A percentile compares a stretch with the other conserved stretches of the same genome.
Conservation (phyloP, 202 grass and related monocot genomes). For the Setaria italica region DNA sequence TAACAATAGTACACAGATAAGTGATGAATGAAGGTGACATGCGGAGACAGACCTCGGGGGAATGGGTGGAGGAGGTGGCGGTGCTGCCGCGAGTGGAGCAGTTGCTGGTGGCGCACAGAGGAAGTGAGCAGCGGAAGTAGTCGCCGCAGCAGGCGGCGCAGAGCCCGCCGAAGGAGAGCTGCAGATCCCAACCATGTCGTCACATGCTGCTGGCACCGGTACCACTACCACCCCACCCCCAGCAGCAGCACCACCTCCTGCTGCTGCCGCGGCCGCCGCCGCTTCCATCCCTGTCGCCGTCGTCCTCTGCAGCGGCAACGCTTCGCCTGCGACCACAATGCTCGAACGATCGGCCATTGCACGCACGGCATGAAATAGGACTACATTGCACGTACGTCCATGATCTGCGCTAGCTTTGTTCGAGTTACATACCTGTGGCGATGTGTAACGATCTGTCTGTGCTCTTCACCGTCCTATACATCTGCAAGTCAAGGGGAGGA, state of each 20-base stretch:
- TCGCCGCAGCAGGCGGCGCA: slow-evolving; percentile 42
- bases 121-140: slow-evolving; percentile 54
- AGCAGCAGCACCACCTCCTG: neutral
- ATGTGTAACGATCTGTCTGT: slow-evolving; percentile 67
- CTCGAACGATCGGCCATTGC: neutral
- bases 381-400: neutral
- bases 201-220: slow-evolving; percentile 35
- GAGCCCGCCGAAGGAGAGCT: slow-evolving; percentile 37
- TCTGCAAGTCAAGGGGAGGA: slow-evolving; percentile 55
- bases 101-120: slow-evolving; percentile 54
- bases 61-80: slow-evolving; percentile 52
- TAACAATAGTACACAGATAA: neutral
- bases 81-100: slow-evolving; percentile 49
- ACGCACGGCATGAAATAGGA: slow-evolving; percentile 30
- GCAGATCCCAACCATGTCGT: slow-evolving; percentile 59
- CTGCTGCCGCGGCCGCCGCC: neutral
- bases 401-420: neutral
- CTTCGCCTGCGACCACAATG: slow-evolving; percentile 45
- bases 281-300: slow-evolving; percentile 29
- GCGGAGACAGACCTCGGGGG: slow-evolving; percentile 48
- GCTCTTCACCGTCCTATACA: slow-evolving; percentile 98
- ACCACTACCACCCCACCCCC: slow-evolving; percentile 30
- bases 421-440: slow-evolving; percentile 42
- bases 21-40: slow-evolving; percentile 8
- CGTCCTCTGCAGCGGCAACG: slow-evolving; percentile 7